Evolutionary conservation across 2,329 filamentous ascomycete genomes (phyloP).

Genomic region (Hypoxylon sp.): DNA sequence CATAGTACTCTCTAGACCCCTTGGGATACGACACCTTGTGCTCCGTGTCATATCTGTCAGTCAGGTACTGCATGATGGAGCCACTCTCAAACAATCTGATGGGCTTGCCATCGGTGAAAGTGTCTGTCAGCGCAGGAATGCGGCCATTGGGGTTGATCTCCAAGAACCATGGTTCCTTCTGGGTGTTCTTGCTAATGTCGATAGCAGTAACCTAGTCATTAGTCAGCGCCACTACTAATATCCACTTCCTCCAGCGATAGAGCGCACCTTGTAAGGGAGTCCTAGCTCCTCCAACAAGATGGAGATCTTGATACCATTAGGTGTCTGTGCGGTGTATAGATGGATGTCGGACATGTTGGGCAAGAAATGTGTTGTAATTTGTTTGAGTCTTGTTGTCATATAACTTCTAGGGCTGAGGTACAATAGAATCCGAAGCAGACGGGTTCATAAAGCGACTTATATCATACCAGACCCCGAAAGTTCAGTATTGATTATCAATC

Average conservation of each 20-base stretch:
- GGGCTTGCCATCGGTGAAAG: slow-evolving; percentile 77
- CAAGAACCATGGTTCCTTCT: slow-evolving; percentile 90
- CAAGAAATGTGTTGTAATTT: slow-evolving; percentile 43
- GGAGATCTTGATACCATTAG: slow-evolving; percentile 91
- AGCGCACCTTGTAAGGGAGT: slow-evolving; percentile 78
- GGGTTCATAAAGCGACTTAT: slow-evolving; percentile 16
- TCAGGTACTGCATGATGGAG: slow-evolving; percentile 86
- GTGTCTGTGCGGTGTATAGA: slow-evolving; percentile 85
- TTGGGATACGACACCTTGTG: slow-evolving; percentile 85
- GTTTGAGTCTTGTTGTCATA: slow-evolving; percentile 40
- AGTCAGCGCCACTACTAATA: slow-evolving; percentile 12
- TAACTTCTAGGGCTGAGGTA: background rate
- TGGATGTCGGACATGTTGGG: slow-evolving; percentile 76
- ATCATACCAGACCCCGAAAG: slow-evolving; percentile 13
- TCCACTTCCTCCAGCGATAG: background rate
- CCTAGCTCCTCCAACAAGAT: slow-evolving; percentile 89
- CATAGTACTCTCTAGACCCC: slow-evolving; percentile 81
- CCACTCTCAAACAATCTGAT: slow-evolving; percentile 88
- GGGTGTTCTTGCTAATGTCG: slow-evolving; percentile 80
- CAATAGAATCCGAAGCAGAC: background rate
- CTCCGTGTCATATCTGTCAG: slow-evolving; percentile 84
- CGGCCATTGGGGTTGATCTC: slow-evolving; percentile 94
- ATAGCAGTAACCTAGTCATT: slow-evolving; percentile 68
- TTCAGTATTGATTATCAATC: slow-evolving; percentile 36
- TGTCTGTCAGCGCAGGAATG: slow-evolving; percentile 89